Evolutionary conservation across 495 filamentous ascomycete genomes (phyloP).

Genomic region (Aspergillus asperescens): DNA sequence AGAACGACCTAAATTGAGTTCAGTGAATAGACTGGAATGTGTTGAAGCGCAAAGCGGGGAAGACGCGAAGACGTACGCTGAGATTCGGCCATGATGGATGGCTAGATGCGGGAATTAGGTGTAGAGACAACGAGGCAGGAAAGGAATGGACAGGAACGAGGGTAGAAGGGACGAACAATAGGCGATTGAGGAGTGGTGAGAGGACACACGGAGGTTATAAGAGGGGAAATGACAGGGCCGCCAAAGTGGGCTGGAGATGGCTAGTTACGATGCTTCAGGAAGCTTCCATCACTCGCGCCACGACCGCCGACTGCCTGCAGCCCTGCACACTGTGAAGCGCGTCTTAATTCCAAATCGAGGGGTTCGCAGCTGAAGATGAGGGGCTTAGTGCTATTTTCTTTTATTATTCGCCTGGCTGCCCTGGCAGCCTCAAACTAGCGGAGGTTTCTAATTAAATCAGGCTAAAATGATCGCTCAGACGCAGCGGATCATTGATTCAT

Average conservation of each 20-base stretch:
- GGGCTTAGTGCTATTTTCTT: neutral
- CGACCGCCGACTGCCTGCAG: neutral
- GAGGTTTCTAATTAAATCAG: conserved; percentile 8
- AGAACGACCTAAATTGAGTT: conserved; percentile 46
- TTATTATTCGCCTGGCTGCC: conserved; percentile 4
- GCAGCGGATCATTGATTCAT: conserved; percentile 8
- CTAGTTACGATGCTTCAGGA: conserved; percentile 34
- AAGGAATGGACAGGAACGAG: conserved; percentile 9
- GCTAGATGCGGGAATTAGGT: conserved; percentile 8
- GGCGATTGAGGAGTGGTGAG: conserved; percentile 10
- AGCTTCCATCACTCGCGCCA: conserved; percentile 38
- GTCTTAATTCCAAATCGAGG: neutral
- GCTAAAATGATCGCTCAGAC: conserved; percentile 14
- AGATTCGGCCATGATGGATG: conserved; percentile 32
- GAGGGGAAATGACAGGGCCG: conserved; percentile 9
- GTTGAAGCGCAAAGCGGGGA: conserved; percentile 27
- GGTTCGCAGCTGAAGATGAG: neutral
- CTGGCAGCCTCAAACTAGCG: too few species aligned
- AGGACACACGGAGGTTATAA: conserved; percentile 8
- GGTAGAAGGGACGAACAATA: conserved; percentile 2
- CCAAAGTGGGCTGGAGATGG: conserved; percentile 13
- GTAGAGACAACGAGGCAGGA: too few species aligned
- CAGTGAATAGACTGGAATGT: conserved; percentile 10
- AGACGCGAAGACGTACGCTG: conserved; percentile 28
- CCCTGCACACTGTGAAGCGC: conserved; percentile 1